phyloP scores from a whole-genome alignment of 768 basidiomycete genomes.

The Calocybe gangraenosa region DNA sequence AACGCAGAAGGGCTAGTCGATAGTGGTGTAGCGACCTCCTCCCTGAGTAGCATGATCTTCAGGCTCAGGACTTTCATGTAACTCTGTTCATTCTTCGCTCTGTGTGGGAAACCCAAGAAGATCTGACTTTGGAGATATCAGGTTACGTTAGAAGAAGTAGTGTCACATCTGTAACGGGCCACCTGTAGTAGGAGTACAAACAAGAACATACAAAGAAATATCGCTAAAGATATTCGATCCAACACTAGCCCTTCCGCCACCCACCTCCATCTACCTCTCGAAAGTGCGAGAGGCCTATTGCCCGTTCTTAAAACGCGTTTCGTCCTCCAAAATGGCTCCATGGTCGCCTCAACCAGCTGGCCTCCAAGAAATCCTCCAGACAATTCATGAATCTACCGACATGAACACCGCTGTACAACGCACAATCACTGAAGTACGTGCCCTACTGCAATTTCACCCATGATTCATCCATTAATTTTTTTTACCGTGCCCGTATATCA shows the following conservation, averaged over 20 bases:
- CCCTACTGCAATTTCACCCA: constrained; percentile 15
- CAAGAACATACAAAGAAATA: constrained; percentile 21
- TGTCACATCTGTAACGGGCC: constrained; percentile 17
- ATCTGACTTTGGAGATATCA: constrained; percentile 5
- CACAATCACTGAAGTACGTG: constrained; percentile 74
- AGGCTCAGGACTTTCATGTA: no score
- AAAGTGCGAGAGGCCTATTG: constrained; percentile 17
- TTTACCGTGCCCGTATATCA: constrained; percentile 25
- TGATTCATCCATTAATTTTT: constrained; percentile 19
- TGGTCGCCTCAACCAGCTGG: constrained; percentile 86
- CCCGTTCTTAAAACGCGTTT: constrained; percentile 32
- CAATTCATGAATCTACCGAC: constrained; percentile 88
- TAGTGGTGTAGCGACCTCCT: no score
- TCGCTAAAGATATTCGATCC: constrained; percentile 18
- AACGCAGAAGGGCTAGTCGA: no score
- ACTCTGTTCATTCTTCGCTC: background rate
- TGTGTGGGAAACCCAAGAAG: background rate
- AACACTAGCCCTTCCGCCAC: constrained; percentile 11
- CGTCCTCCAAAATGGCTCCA: constrained; percentile 49
- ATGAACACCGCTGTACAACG: constrained; percentile 71
- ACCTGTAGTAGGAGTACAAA: constrained; percentile 8
- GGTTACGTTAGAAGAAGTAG: constrained; percentile 1
- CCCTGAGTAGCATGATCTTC: no score
- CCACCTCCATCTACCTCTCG: constrained; percentile 21
- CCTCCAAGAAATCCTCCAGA: constrained; percentile 87